Conservation (phyloP, 192 early-diverging fungal species). For the Backusella parvicylindrica region DNA sequence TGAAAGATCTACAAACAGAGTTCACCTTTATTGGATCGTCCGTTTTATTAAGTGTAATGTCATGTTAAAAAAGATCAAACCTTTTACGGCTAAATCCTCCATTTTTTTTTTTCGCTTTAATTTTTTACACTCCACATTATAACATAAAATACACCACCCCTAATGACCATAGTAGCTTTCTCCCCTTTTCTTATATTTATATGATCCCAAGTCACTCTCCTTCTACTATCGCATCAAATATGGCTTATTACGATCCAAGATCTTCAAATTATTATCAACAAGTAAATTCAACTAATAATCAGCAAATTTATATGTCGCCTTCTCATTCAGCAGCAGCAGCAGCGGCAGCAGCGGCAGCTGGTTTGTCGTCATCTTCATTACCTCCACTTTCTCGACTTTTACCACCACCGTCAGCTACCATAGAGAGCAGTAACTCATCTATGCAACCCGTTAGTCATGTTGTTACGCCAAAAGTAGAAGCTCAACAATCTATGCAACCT, state of each 20-base stretch:
- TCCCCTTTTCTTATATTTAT: neutral
- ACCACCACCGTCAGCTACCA: neutral
- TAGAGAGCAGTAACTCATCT: neutral
- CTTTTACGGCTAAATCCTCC: slow-evolving; percentile 9
- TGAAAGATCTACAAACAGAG: neutral
- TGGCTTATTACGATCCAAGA: neutral
- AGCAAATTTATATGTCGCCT: slow-evolving; percentile 4
- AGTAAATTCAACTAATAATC: neutral
- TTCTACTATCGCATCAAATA: slow-evolving; percentile 12
- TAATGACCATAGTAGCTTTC: slow-evolving; percentile 1
- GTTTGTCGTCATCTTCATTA: neutral
- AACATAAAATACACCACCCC: neutral
- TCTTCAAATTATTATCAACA: slow-evolving; percentile 7
- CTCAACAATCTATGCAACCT: neutral
- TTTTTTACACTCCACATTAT: slow-evolving; percentile 3
- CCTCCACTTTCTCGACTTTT: slow-evolving; percentile 21
- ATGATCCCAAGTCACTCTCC: slow-evolving; percentile 3
- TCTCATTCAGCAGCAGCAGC: neutral
- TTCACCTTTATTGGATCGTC: slow-evolving; percentile 8
- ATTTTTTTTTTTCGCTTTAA: slow-evolving; percentile 10
- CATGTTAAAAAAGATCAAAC: slow-evolving; percentile 2
- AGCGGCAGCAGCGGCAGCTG: neutral
- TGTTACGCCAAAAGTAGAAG: neutral
- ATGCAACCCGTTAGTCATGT: neutral
- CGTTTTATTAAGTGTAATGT: slow-evolving; percentile 14